Evolutionary conservation across 2,329 filamentous ascomycete species (phyloP).

Genomic region (Calonectria ilicicola): DNA sequence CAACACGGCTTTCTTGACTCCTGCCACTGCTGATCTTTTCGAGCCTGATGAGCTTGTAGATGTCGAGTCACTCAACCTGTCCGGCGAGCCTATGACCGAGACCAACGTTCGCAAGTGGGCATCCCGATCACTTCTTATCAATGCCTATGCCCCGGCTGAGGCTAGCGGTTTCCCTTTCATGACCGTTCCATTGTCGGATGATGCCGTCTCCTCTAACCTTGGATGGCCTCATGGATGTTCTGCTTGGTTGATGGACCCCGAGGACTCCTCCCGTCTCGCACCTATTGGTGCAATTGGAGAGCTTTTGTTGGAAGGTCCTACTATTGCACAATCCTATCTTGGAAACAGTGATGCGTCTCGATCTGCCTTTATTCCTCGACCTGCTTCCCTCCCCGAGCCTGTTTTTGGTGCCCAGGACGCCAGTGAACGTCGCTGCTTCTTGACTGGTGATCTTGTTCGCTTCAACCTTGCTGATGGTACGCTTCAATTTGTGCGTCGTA

Average conservation of each 20-base stretch:
- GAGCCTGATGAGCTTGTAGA: conserved; percentile 7
- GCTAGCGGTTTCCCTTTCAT: not conserved
- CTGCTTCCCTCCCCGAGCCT: not conserved
- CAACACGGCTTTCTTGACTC: not conserved
- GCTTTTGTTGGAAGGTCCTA: not conserved
- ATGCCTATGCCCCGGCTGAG: conserved; percentile 6
- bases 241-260: conserved; percentile 22
- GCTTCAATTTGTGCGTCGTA: not conserved
- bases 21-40: not conserved
- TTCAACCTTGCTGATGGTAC: not conserved
- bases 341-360: not conserved
- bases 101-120: conserved; percentile 8
- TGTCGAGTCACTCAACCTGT: conserved; percentile 10
- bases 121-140: not conserved
- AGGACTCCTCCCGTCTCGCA: conserved; percentile 17
- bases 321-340: not conserved
- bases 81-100: not conserved
- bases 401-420: not conserved
- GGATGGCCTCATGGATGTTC: conserved; percentile 26
- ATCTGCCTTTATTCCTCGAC: not conserved
- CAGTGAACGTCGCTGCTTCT: not conserved
- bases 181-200: not conserved
- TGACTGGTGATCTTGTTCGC: not conserved
- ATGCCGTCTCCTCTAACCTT: conserved; percentile 8
- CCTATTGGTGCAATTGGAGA: conserved; percentile 22